Conservation (phyloP, 164 flowering plant species). For the Piper betle region DNA sequence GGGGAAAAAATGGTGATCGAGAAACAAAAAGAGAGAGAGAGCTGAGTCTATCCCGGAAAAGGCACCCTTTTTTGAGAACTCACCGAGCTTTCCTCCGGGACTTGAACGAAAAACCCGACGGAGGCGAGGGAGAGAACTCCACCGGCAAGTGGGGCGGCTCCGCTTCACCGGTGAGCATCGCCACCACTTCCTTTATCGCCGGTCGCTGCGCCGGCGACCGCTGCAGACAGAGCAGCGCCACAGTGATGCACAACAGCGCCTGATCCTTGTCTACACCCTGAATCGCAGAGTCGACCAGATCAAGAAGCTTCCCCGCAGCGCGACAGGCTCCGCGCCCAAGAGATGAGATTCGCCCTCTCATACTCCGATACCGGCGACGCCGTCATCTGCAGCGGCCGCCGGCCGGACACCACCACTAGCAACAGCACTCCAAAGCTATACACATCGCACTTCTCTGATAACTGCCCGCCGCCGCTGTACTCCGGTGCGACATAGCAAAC, state of each 20-base stretch:
- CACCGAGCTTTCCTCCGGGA: constrained; percentile 60
- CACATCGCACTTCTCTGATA: constrained; percentile 81
- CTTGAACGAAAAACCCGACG: constrained; percentile 46
- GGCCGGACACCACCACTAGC: constrained; percentile 74
- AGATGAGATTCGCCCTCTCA: constrained; percentile 75
- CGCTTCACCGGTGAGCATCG: constrained; percentile 60
- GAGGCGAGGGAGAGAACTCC: constrained; percentile 91
- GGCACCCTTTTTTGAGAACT: too few relatives aligned
- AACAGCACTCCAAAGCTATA: constrained; percentile 87
- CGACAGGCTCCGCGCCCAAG: constrained; percentile 90
- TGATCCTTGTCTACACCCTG: constrained; percentile 52
- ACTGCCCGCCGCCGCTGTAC: constrained; percentile 51
- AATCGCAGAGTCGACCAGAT: constrained; percentile 61
- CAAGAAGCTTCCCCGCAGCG: constrained; percentile 62
- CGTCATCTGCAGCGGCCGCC: constrained; percentile 79
- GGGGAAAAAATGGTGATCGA: not conserved
- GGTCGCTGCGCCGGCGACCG: constrained; percentile 69
- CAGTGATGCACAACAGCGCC: constrained; percentile 63
- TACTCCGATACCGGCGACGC: constrained; percentile 93
- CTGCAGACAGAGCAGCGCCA: constrained; percentile 83
- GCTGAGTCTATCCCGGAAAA: not conserved
- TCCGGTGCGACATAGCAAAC: constrained; percentile 96
- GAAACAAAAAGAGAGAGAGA: not conserved
- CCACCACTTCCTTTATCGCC: constrained; percentile 52
- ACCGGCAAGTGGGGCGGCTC: constrained; percentile 74